Evolutionary conservation across 345 rosid species (phyloP), one percentile per base, ranked within the genome.

Genomic region (Kernera saxatilis): DNA sequence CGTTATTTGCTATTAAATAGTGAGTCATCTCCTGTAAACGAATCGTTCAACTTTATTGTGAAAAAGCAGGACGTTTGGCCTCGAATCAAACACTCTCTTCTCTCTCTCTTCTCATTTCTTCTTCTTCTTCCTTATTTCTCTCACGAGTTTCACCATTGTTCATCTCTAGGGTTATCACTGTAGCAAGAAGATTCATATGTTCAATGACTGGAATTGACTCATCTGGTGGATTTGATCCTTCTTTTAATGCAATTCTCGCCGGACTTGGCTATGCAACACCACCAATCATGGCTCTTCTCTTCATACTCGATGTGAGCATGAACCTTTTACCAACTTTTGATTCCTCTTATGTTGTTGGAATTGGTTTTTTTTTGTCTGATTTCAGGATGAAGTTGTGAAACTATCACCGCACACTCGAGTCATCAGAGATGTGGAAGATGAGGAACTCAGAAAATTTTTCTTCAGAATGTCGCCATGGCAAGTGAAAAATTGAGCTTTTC

Each of bases 391-490:
- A 81, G 95, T 94, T 60, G 99, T 94, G 81, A 94, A 91, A 79
- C 18, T 88, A 2, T 94, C 96, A 2, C 99, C 97, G 27, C 97
- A 94, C 67, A 97, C 99, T 69, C 90, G 96, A 1, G 99, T 97
- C 19, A 89, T 94, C 19, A 84, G 97, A 73, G 99, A 94, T 61
- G 99, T 94, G n/a, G 99, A 94, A 82, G 97, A 94, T 63, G 96
- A 89, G 77, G 99, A 94, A 76, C 85, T 94, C 1, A 74, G 99
- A 79, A 89, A 86, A 83, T 94, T 94, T 87, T 94, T 91, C 68
- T 91, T 88, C 56, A 97, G 99, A 65, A 94, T 94, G 99, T 89
- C 99, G 0, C 90, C 93, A 32, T 91, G 91, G 91, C 99, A 94
- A 96, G 99, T 89, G 57, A 55, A 66, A 18, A n/a, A 14, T 19